A percentile compares a stretch with the other conserved stretches of the same genome.
These are phyloP conservation scores for Echium plantagineum DNA, from an alignment of 257 asterid species.

Conservation along the genomic window DNA sequence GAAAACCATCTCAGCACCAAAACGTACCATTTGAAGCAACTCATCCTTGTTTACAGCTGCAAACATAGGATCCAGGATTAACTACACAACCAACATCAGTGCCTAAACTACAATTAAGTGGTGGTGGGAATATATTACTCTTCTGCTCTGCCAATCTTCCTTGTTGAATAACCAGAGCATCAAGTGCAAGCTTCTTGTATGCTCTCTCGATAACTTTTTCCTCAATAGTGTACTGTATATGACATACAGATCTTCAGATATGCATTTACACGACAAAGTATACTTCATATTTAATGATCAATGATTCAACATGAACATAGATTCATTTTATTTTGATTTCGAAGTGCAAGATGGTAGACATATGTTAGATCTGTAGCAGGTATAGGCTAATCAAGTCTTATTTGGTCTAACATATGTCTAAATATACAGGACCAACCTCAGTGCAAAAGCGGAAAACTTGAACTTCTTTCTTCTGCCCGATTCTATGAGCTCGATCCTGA, in stretches of 20 bases:
- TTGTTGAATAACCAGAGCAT: constrained; percentile 97
- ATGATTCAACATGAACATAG: background rate
- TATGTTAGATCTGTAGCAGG: no score
- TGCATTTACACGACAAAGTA: background rate
- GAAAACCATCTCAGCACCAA: constrained; percentile 99
- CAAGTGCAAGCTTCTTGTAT: constrained; percentile 99
- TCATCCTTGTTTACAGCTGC: constrained; percentile 98
- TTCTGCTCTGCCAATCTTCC: constrained; percentile 95
- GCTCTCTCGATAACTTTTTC: constrained; percentile 99
- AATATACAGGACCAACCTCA: constrained; percentile 43
- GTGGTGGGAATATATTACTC: constrained; percentile 37
- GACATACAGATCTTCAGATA: constrained; percentile 5
- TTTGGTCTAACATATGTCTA: no score
- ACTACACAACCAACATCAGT: background rate
- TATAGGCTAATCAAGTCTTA: no score
- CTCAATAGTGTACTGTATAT: constrained; percentile 84
- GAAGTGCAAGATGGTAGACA: constrained; percentile 1
- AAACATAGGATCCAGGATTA: constrained; percentile 5
- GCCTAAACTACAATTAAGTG: background rate
- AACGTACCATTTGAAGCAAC: constrained; percentile 94
- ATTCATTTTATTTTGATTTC: constrained; percentile 2
- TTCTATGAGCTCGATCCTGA: constrained; percentile 99
- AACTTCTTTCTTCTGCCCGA: constrained; percentile 98
- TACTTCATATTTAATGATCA: background rate
- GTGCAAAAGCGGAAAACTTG: constrained; percentile 99